Evolutionary conservation across 768 basidiomycete species (phyloP).

Genomic region (Tricholoma furcatifolium): DNA sequence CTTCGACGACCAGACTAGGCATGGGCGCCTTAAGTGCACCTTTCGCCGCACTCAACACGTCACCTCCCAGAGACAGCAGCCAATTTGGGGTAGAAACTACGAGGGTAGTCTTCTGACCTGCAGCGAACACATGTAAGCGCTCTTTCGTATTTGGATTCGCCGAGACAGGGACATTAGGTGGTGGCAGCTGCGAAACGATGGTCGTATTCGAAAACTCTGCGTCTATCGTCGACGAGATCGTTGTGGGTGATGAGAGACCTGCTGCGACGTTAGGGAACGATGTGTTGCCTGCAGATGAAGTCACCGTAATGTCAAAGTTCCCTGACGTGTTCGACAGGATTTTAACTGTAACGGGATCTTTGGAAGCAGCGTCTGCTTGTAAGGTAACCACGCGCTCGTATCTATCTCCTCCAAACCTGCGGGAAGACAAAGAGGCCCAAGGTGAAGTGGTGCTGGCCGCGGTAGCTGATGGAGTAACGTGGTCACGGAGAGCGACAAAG

Average conservation of each 20-base stretch:
- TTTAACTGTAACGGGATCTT: constrained; percentile 39
- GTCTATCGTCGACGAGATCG: constrained; percentile 52
- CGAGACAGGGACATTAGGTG: constrained; percentile 52
- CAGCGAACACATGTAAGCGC: constrained; percentile 72
- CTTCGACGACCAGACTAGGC: constrained; percentile 93
- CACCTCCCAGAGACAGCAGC: constrained; percentile 65
- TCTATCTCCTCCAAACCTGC: constrained; percentile 76
- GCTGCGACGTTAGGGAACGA: constrained; percentile 55
- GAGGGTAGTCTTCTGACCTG: constrained; percentile 63
- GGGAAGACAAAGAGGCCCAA: constrained; percentile 69
- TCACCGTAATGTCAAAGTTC: constrained; percentile 54
- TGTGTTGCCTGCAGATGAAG: constrained; percentile 26
- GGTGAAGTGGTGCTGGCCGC: constrained; percentile 45
- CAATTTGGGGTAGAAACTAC: constrained; percentile 69
- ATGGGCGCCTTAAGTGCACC: constrained; percentile 80
- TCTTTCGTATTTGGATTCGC: constrained; percentile 59
- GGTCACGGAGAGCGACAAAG: constrained; percentile 69
- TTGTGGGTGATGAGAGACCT: constrained; percentile 50
- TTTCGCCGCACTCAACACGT: constrained; percentile 51
- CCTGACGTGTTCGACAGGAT: constrained; percentile 38
- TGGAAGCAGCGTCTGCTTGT: constrained; percentile 51
- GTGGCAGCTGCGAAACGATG: constrained; percentile 68
- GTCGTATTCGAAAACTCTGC: constrained; percentile 56
- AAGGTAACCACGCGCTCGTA: constrained; percentile 62
- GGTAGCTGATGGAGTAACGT: constrained; percentile 25